Evolutionary conservation across 495 filamentous ascomycete genomes (phyloP), one percentile per base, ranked within the genome.

Genomic region (Aspergillus steynii): DNA sequence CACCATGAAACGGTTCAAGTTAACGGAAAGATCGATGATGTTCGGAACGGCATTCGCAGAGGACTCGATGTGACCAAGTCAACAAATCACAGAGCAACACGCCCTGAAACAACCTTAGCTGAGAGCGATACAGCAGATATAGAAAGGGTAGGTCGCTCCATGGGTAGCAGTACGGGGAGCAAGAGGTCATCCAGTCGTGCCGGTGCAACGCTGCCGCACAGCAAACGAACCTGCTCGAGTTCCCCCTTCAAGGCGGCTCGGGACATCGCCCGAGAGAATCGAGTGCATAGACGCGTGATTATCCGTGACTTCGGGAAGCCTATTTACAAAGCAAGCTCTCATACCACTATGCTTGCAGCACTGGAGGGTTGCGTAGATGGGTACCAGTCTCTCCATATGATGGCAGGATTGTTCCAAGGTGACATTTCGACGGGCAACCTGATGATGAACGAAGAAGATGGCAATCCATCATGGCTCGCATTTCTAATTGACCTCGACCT

Each of bases 391-490:
- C 61, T 75, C 29, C 55, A 69, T 4, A 59, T 26, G 5, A 57
- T 60, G 3, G 50, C 63, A 29, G 61, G 58, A 0, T 60, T 75
- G 29, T 62, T 78, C 0, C 69, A 77, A 42, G 49, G 71, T 61
- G 70, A 81, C 58, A 74, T 80, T 48, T 79, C 73, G n/a, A 69
- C 70, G 34, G 70, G 72, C 20, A 75, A 74, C 53, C 67, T 78
- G 20, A 67, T 75, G 25, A 65, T 76, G 20, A 75, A 65, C 42
- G 68, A 79, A 58, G 64, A 75, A 14, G 61, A 75, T 54, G 59
- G 65, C 27, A 67, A 71, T 55, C 62, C 55, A 45, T 71, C 68
- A 14, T 71, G 64, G 66, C 55, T 45, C 14, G 61, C 63, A 0
- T 71, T 74, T 45, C 53, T 75, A n/a, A 73, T 78, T 66, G 70